Base-by-base conservation (phyloP, 1,284 basidiomycete genomes). In the Gymnopus androsaceus region DNA sequence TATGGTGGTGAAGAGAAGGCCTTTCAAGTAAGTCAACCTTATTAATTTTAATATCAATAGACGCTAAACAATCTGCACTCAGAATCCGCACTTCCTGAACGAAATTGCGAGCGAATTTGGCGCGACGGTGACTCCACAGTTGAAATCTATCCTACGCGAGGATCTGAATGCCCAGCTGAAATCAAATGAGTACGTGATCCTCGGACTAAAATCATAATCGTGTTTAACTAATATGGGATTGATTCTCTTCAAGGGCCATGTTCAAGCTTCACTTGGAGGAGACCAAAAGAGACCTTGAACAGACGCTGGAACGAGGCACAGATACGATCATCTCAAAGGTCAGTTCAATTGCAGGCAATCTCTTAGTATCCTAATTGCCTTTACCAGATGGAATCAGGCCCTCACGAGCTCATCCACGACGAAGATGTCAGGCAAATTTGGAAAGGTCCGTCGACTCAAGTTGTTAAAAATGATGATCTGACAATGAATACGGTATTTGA, bases 401-500 rank as follows among this genome's bases (percentile, higher is more conserved):
- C 70, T 6, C 66, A 72, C 42, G 64, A 70, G 30, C 57, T 68
- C 9, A 68, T 72, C 46, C 61, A 67, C 11, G 67, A 71, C 44
- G 63, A 66, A 31, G 68, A 71, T 56, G 64, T 72, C 31, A 61
- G 59, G 28, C 48, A 48, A 1, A 63, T 72, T 1, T 72, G 70
- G 70, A 57, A 68, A 61, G 63, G 69, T 67, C 49, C 4, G 66
- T 57, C 9, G n/a, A 3, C 25, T 56, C 15, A 27, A 28, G 38
- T 14, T 11, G 27, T 17, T 36, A 1, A 37, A 23, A 15, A 36
- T 15, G 21, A 34, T n/a, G n/a, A 9, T 25, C n/a, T 14, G 14
- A 41, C 27, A 41, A 21, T 33, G 17, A 25, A 50, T 41, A 21
- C 42, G 34, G 19, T 27, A 15, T 14, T 63, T 62, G 58, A 40